Percentiles rank a stretch among this genome's conserved stretches.
These are phyloP conservation scores for Paraphaeosphaeria sporulosa DNA, from an alignment of 2,329 filamentous ascomycete species.

Conservation along the genomic window DNA sequence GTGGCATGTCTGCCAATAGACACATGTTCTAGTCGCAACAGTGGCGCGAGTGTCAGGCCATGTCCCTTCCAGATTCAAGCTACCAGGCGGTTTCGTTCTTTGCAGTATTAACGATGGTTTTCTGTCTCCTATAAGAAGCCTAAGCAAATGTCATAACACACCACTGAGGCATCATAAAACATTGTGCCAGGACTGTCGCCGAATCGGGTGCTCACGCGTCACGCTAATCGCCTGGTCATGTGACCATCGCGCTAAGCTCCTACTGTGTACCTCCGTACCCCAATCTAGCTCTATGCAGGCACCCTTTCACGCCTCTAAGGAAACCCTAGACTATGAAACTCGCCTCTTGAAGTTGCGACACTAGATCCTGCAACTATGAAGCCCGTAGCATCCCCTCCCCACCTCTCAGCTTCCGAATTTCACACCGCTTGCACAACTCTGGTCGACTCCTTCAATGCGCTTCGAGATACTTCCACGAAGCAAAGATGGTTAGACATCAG, in stretches of 20 bases:
- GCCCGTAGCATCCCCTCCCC: neutral
- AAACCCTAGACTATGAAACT: neutral
- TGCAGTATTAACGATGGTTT: neutral
- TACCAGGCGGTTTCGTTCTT: neutral
- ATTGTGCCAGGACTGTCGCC: neutral
- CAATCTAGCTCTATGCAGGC: neutral
- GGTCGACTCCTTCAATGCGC: neutral
- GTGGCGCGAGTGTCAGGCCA: neutral
- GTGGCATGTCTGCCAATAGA: neutral
- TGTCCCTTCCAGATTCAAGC: neutral
- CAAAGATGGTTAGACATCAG: neutral
- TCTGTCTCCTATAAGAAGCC: neutral
- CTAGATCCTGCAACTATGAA: neutral
- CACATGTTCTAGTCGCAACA: neutral
- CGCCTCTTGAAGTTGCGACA: neutral
- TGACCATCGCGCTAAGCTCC: neutral
- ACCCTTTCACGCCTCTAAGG: neutral
- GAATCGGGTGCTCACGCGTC: neutral
- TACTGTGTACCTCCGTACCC: constrained; percentile 2
- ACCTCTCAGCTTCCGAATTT: constrained; percentile 7
- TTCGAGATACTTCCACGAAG: neutral
- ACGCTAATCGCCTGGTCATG: constrained; percentile 8
- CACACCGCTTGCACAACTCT: constrained; percentile 4
- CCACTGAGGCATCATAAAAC: neutral
- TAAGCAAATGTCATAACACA: neutral